These are phyloP conservation scores for Penicillium cosmopolitanum DNA, from an alignment of 495 filamentous ascomycete genomes.

Conservation along the genomic window DNA sequence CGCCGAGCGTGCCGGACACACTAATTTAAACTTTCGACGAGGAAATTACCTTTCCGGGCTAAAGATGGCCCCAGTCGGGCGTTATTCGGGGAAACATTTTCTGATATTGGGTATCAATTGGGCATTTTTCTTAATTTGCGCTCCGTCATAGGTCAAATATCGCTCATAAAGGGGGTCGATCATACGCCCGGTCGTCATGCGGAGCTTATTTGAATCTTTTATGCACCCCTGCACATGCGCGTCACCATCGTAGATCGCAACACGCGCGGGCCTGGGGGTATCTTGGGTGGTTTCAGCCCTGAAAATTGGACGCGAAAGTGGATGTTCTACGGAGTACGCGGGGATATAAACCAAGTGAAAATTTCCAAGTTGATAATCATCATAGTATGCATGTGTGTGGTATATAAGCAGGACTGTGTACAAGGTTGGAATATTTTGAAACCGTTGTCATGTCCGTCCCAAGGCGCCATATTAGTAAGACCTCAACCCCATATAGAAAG, in stretches of 20 bases:
- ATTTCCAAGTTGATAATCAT: constrained; percentile 3
- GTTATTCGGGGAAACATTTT: constrained; percentile 6
- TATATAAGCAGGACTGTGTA: constrained; percentile 21
- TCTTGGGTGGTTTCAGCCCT: background rate
- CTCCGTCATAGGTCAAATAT: background rate
- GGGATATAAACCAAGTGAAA: background rate
- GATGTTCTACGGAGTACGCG: too few species aligned
- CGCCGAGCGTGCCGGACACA: background rate
- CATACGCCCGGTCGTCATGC: constrained; percentile 1
- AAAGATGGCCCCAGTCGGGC: constrained; percentile 1
- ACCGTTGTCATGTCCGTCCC: constrained; percentile 8
- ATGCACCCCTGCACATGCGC: background rate
- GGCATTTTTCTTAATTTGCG: constrained; percentile 8
- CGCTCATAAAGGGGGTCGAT: constrained; percentile 12
- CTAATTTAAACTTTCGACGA: background rate
- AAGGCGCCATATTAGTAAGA: constrained; percentile 15
- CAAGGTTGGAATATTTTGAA: constrained; percentile 13
- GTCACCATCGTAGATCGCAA: background rate
- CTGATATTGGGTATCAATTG: constrained; percentile 18
- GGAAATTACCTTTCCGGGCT: background rate
- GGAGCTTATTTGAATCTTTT: constrained; percentile 2
- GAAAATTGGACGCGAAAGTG: background rate
- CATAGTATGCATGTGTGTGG: constrained; percentile 13
- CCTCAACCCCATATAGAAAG: constrained; percentile 16
- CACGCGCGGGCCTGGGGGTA: background rate